Base-by-base conservation (phyloP, 1,139 yeast genomes). In the Candida mesenterica region DNA sequence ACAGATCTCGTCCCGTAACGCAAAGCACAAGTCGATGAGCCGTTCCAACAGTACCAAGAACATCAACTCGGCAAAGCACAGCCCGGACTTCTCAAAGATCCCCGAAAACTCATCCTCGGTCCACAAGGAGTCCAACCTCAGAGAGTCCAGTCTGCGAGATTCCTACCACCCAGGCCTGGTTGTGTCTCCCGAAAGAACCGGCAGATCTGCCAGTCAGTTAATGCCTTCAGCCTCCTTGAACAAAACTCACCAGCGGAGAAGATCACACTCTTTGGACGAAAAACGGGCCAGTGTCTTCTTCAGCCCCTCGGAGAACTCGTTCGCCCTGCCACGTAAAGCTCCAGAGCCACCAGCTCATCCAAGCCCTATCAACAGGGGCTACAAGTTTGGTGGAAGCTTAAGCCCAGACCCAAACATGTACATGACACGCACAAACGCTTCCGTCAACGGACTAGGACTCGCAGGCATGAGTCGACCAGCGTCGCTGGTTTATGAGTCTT, bases 291-390 rank as follows among this genome's bases (percentile, higher is more conserved):
- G 47, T 27, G 37, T 37, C 8, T 28, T 35, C 13, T 38, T 45
- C 24, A 45, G 48, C 8, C 44, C 46, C 4, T 41, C 42, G 10
- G 45, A 44, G 3, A 25, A 22, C 25, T 39, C 50, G 3, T 78
- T 79, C 49, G 54, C 66, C 22, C 79, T 86, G 0, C 87, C 86
- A 16, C 65, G 86, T 54, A 76, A 65, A 48, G 82, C 85, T 0
- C 86, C 86, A 1, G 68, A 67, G 36, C 82, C 82, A 5, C 82
- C 82, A 2, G 52, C 65, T 4, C 65, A 31, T 16, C 68, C 72
- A 30, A 70, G 61, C 35, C 61, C 65, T 3, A 37, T 55, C 37
- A 52, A 53, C 39, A 45, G 46, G 9, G 37, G 31, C 23, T 61
- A 43, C 41, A 52, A 51, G 36, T 62, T 61, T 42, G 66, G 65